Percentiles rank a stretch among this genome's conserved stretches.
Conservation (phyloP, 257 asterid species). For the Ajuga chamaepitys region DNA sequence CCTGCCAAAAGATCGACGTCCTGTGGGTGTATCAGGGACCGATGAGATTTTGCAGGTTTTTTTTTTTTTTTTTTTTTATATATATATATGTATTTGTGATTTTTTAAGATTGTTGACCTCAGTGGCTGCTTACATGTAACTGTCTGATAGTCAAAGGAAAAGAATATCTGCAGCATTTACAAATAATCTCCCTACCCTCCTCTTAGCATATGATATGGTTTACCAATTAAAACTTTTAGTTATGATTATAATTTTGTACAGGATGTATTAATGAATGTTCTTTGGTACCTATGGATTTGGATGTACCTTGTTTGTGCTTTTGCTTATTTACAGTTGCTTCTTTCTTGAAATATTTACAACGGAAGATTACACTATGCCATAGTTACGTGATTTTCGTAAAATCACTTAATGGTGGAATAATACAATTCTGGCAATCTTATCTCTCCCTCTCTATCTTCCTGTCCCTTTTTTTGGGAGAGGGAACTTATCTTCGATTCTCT, state of each 20-base stretch:
- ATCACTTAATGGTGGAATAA: neutral
- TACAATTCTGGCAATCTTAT: constrained; percentile 5
- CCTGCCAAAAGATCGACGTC: constrained; percentile 59
- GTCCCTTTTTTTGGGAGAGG: no score
- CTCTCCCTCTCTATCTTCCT: no score
- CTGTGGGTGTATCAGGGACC: constrained; percentile 44
- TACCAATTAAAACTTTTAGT: neutral
- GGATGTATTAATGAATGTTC: neutral
- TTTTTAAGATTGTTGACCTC: neutral
- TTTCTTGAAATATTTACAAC: constrained; percentile 7
- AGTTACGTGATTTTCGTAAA: neutral
- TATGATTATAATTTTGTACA: neutral
- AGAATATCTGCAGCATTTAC: neutral
- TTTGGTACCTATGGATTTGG: neutral
- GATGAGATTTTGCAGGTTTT: constrained; percentile 79
- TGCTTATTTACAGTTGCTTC: constrained; percentile 5
- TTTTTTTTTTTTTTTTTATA: neutral
- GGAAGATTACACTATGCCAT: neutral
- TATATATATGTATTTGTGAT: neutral
- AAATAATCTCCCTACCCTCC: neutral
- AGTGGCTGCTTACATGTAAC: neutral
- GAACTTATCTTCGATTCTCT: neutral
- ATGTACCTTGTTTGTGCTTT: constrained; percentile 7
- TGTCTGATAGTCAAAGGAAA: neutral
- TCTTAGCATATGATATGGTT: neutral